Base-by-base conservation (phyloP, 331 rosid species). In the Pyracantha coccinea region DNA sequence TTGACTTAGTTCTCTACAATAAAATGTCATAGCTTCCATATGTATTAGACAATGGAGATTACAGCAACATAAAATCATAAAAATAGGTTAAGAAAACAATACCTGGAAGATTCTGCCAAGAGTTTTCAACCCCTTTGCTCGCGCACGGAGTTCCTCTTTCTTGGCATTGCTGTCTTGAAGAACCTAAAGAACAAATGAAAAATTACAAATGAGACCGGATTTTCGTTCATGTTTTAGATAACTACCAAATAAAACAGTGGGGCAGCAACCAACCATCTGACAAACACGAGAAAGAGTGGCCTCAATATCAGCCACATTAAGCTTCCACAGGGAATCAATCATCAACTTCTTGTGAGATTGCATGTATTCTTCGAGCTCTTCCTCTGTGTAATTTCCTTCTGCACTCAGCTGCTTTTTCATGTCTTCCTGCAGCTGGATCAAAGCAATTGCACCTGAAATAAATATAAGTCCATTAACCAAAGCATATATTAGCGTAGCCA, bases 41-140 rank as follows among this genome's bases (percentile, higher is more conserved):
- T 25, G 63, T 55, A 77, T 82, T 69, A 85, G 75, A 61, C 60
- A 77, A 66, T 71, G 6, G 33, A 66, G 17, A 44, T 4, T 3
- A 31, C 33, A 73, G 69, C 71, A 81, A 73, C 11, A 59, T 24
- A 27, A 59, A 69, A 69, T 55, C 29, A 47, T 4, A 24, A 23
- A 32, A 81, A 65, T 60, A 79, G 31, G 11, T 53, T 41, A 68
- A 71, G 59, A 31, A 79, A 71, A 75, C 70, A 75, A 54, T 80
- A 94, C 99, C 99, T 92, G 99, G 83, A 94, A 92, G 72, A 94
- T 90, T 92, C 87, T 94, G 66, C 99, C 99, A 67, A 94, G 99
- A 53, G 95, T 87, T 84, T 94, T 94, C 88, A 94, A 84, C 60
- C 97, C 99, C 84, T 94, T 94, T 32, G 99, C 99, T 71, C 99